These are phyloP conservation scores for Hyaloraphidium curvatum DNA, from an alignment of 192 early-diverging fungal genomes.

Conservation along the genomic window DNA sequence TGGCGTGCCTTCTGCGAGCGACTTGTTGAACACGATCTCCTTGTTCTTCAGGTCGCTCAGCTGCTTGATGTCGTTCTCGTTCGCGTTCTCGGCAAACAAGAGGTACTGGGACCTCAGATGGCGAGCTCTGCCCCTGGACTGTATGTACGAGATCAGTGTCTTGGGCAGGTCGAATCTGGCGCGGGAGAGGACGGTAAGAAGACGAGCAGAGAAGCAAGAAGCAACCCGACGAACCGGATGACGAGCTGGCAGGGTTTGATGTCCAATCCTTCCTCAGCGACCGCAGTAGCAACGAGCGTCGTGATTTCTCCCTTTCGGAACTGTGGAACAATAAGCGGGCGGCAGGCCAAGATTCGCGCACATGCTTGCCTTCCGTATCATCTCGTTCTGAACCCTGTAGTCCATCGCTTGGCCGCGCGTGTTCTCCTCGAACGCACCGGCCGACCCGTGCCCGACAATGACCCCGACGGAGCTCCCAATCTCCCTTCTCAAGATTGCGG, in stretches of 20 bases:
- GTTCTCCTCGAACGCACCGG: no score
- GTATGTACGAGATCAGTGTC: constrained; percentile 59
- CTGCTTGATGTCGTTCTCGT: constrained; percentile 16
- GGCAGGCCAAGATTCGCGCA: no score
- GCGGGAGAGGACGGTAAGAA: background rate
- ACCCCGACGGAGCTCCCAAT: constrained; percentile 8
- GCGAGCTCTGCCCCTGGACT: constrained; percentile 74
- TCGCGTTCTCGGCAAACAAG: constrained; percentile 38
- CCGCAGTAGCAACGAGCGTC: constrained; percentile 72
- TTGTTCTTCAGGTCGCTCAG: no score
- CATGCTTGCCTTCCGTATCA: background rate
- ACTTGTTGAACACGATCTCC: no score
- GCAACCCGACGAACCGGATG: constrained; percentile 26
- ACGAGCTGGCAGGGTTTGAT: constrained; percentile 81
- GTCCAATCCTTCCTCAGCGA: constrained; percentile 90
- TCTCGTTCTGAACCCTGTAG: constrained; percentile 28
- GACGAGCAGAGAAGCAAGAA: background rate
- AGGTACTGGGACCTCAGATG: constrained; percentile 52
- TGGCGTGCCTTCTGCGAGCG: no score
- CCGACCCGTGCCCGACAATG: constrained; percentile 36
- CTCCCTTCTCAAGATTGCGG: background rate
- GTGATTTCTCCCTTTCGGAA: constrained; percentile 53
- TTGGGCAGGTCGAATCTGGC: constrained; percentile 53
- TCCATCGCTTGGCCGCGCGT: constrained; percentile 15
- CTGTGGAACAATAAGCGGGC: constrained; percentile 36